Conservation (phyloP, 768 basidiomycete genomes). For the Mycena vulgaris region DNA sequence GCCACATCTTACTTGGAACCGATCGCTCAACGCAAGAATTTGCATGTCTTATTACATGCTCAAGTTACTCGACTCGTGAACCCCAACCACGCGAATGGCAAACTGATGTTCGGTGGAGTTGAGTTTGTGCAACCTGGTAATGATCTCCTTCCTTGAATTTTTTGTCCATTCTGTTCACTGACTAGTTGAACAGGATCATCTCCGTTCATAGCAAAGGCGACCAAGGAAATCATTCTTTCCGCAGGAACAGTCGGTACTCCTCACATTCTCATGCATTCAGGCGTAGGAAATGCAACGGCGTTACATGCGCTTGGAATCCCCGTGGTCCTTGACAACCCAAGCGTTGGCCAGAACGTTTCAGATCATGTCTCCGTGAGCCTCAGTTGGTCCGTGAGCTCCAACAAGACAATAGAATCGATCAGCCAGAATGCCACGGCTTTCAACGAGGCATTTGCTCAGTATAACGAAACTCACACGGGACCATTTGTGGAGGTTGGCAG, state of each 20-base stretch:
- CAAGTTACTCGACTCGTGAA: conserved; percentile 49
- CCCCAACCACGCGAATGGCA: conserved; percentile 16
- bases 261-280: conserved; percentile 4
- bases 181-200: neutral
- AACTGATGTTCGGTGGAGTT: conserved; percentile 41
- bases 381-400: conserved; percentile 41
- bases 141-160: neutral
- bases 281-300: neutral
- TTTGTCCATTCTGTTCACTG: neutral
- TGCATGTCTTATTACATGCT: conserved; percentile 54
- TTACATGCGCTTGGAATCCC: conserved; percentile 27
- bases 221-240: conserved; percentile 51
- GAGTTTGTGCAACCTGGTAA: conserved; percentile 31
- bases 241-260: conserved; percentile 50
- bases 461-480: conserved; percentile 43
- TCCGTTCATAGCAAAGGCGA: conserved; percentile 36
- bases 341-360: conserved; percentile 35
- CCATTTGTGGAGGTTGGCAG: conserved; percentile 39
- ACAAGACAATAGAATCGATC: conserved; percentile 26
- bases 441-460: conserved; percentile 36
- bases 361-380: conserved; percentile 42
- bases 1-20: conserved; percentile 53
- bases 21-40: conserved; percentile 49
- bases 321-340: conserved; percentile 38
- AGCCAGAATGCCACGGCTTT: conserved; percentile 35